phyloP scores from a whole-genome alignment of 2,329 filamentous ascomycete genomes.

The Fusarium nygamai region DNA sequence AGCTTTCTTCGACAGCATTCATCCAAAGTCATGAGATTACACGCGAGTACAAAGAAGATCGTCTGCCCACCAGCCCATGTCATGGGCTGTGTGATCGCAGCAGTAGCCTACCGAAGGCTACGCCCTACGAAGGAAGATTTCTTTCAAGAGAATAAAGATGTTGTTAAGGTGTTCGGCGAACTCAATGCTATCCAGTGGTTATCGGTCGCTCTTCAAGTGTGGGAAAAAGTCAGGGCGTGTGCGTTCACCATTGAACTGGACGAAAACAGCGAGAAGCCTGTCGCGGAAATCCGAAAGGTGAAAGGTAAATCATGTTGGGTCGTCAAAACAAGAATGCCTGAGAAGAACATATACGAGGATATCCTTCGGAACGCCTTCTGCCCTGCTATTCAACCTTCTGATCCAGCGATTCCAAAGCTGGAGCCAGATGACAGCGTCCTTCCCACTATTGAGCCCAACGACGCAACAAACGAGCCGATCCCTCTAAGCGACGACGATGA shows the following conservation, averaged over 20 bases:
- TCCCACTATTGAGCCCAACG: background rate
- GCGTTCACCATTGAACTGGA: background rate
- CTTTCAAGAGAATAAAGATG: fast-evolving
- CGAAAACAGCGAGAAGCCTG: fast-evolving
- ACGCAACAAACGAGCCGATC: fast-evolving
- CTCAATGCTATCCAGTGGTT: background rate
- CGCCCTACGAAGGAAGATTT: fast-evolving
- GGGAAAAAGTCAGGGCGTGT: fast-evolving
- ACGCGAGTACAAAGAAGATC: fast-evolving
- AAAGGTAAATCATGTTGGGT: too few species aligned
- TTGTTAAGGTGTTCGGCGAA: background rate
- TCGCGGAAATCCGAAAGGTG: fast-evolving
- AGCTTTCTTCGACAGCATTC: fast-evolving
- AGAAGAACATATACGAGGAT: fast-evolving
- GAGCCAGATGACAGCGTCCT: fast-evolving
- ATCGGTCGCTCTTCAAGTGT: background rate
- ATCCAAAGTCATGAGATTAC: fast-evolving
- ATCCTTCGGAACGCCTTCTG: fast-evolving
- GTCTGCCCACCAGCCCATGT: fast-evolving
- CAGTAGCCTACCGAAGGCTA: fast-evolving
- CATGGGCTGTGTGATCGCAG: background rate
- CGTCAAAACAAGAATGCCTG: fast-evolving
- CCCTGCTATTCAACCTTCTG: fast-evolving
- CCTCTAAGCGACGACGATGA: fast-evolving
- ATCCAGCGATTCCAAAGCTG: fast-evolving